Percentiles rank a stretch among this genome's conserved stretches.
These are phyloP conservation scores for Lactarius vividus DNA, from an alignment of 768 basidiomycete species.

Conservation along the genomic window DNA sequence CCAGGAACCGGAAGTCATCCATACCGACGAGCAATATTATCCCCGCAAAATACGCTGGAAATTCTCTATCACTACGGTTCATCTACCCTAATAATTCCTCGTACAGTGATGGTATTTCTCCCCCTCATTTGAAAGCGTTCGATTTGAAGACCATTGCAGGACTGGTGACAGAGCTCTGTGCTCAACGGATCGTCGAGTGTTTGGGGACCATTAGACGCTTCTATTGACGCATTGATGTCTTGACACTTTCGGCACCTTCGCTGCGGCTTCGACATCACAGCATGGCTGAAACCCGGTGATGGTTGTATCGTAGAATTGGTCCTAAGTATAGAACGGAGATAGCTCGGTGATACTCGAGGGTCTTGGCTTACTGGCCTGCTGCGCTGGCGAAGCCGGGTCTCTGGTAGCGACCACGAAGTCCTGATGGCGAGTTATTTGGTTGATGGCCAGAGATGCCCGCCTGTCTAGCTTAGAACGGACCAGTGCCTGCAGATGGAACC, in stretches of 20 bases:
- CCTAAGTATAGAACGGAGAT: background rate
- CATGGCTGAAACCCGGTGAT: background rate
- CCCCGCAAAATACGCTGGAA: background rate
- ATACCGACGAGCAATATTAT: background rate
- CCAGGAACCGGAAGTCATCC: background rate
- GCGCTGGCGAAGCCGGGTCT: background rate
- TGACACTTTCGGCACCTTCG: background rate
- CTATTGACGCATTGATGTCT: background rate
- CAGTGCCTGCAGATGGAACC: background rate
- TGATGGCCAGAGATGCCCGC: background rate
- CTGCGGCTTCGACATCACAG: background rate
- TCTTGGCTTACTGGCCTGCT: background rate
- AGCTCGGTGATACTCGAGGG: background rate
- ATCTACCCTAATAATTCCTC: background rate
- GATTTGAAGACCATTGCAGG: background rate
- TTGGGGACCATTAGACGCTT: background rate
- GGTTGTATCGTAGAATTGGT: background rate
- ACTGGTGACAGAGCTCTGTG: background rate
- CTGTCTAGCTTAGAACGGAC: background rate
- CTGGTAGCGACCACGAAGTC: background rate
- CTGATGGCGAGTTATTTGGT: background rate
- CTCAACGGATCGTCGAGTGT: background rate
- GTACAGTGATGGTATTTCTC: background rate
- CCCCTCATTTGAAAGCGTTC: background rate
- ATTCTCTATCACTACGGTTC: background rate